Evolutionary conservation across 2,329 filamentous ascomycete species (phyloP).

Genomic region (Neopestalotiopsis sp.): DNA sequence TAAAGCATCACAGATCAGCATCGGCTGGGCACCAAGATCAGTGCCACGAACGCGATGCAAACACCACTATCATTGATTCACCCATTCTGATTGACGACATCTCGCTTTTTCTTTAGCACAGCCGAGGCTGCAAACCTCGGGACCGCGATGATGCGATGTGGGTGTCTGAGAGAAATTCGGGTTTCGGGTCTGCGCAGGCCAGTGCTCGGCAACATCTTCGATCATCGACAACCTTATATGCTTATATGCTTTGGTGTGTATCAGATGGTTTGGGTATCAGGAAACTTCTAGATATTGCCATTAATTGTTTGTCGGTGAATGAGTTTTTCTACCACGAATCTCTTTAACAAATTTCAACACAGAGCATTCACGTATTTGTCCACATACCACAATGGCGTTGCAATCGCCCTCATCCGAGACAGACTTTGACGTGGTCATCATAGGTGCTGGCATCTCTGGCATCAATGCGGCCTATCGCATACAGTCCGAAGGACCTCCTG

Average conservation of each 20-base stretch:
- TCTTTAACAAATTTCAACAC: background rate
- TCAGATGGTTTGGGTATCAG: background rate
- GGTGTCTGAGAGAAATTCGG: background rate
- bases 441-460: slow-evolving; percentile 77
- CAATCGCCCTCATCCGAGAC: background rate
- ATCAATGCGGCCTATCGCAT: slow-evolving; percentile 76
- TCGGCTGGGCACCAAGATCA: too few relatives aligned
- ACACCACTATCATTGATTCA: background rate
- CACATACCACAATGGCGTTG: background rate
- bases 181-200: background rate
- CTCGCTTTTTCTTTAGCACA: background rate
- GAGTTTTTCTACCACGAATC: background rate
- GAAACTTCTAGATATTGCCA: background rate
- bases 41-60: too few relatives aligned
- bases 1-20: background rate
- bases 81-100: background rate
- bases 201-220: background rate
- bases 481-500: slow-evolving; percentile 59
- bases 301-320: background rate
- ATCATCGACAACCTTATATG: background rate
- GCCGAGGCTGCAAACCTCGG: background rate
- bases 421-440: slow-evolving; percentile 62
- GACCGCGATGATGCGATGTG: background rate
- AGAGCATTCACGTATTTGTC: background rate
- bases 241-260: background rate